Evolutionary conservation across 345 rosid genomes (phyloP).

Genomic region (Eucalyptus coolabah): DNA sequence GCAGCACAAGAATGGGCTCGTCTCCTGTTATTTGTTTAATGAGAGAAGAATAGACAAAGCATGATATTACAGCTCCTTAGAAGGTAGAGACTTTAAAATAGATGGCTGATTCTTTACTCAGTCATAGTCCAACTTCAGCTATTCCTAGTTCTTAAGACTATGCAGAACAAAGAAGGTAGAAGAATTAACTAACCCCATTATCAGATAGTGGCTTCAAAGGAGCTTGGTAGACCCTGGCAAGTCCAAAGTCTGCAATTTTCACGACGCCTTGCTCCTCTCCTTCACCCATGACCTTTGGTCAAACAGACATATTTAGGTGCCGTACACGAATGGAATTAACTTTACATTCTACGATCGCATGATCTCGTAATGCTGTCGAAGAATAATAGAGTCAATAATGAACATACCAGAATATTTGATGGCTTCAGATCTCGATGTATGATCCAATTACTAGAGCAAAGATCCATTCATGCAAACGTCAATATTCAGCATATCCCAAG

Average conservation of each 20-base stretch:
- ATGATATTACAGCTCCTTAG: not conserved
- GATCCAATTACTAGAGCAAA: slow-evolving; percentile 70
- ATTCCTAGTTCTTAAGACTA: not conserved
- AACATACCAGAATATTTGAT: slow-evolving; percentile 73
- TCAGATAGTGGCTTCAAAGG: slow-evolving; percentile 76
- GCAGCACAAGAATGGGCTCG: not conserved
- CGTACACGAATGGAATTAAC: not conserved
- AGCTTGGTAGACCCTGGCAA: slow-evolving; percentile 92
- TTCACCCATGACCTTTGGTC: slow-evolving; percentile 65
- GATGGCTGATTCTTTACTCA: not conserved
- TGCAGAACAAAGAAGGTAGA: not conserved
- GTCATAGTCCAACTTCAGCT: not conserved
- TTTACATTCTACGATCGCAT: not conserved
- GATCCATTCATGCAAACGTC: not conserved
- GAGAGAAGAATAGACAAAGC: not conserved
- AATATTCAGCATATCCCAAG: not conserved
- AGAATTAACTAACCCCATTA: slow-evolving; percentile 46
- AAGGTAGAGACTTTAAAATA: not conserved
- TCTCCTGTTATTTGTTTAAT: not conserved
- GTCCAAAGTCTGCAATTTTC: slow-evolving; percentile 97
- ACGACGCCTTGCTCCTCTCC: slow-evolving; percentile 96
- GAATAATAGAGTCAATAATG: not conserved
- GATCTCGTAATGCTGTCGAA: not conserved
- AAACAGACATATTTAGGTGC: not conserved
- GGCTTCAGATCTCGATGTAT: slow-evolving; percentile 98